Evolutionary conservation across 164 flowering plant species (phyloP), one percentile per base, ranked within the genome.

Genomic region (Magnolia changhungtana): DNA sequence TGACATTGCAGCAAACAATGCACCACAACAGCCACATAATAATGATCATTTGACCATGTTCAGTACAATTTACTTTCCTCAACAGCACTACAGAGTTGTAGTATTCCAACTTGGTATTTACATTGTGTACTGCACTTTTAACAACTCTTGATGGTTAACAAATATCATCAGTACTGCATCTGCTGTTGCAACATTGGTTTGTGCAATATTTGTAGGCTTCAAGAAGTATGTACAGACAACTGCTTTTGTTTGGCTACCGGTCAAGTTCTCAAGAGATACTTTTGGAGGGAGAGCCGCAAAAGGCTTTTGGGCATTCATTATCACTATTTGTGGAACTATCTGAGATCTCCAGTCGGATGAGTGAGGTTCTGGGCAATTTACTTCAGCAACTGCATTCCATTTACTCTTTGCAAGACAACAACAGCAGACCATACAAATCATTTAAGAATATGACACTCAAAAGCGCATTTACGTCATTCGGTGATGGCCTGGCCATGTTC

Each of bases 281-380:
- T 45, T 67, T 82, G 72, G 82, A 82, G 71, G 84, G 84, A 74
- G 82, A 82, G 61, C 80, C 84, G 5, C 84, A 79, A 50, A 82
- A 82, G 78, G 78, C 84, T 8, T 82, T 82, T 71, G 81, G 84
- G 74, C 73, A 72, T 67, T 77, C 82, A 4, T 21, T 82, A 64
- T 76, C 82, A 29, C 24, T 82, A 67, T 82, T 82, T 75, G 76
- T 79, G 78, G 84, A 82, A 50, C 52, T 82, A 67, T 79, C 74
- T n/a, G 82, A 82, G 19, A 74, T 79, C 27, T 74, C 80, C 11
- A 24, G 59, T 74, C 73, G 77, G 66, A 79, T 79, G 82, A 77
- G 64, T 74, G 75, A 50, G 0, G 73, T 79, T 73, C 29, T 76
- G 74, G 76, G 79, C 24, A 82, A 79, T 77, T 79, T 82, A 75